phyloP scores from a whole-genome alignment of 345 rosid species.

The Aegle marmelos region DNA sequence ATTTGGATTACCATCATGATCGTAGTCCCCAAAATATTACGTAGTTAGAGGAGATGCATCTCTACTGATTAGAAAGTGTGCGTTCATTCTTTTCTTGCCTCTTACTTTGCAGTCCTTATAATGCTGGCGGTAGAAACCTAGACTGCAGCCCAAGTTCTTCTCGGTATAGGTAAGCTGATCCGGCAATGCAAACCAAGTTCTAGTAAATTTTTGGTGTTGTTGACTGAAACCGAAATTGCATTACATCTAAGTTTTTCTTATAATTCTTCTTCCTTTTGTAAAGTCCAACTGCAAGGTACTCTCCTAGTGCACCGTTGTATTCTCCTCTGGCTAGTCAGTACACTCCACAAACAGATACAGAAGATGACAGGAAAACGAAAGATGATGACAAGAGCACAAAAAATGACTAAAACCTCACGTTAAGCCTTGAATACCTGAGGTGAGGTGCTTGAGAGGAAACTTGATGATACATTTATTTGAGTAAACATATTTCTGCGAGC shows the following conservation, averaged over 20 bases:
- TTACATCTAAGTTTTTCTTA: neutral
- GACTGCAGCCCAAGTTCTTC: conserved; percentile 58
- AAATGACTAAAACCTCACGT: conserved; percentile 16
- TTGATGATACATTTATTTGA: no score
- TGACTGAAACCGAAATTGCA: neutral
- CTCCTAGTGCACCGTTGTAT: conserved; percentile 61
- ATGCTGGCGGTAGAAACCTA: conserved; percentile 36
- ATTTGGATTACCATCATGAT: no score
- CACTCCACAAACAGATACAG: conserved; percentile 41
- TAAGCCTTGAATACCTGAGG: neutral
- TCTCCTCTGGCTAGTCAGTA: conserved; percentile 54
- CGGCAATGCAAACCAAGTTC: neutral
- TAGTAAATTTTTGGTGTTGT: neutral
- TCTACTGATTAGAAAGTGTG: no score
- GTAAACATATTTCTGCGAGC: no score
- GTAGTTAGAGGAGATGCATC: no score
- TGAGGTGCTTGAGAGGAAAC: neutral
- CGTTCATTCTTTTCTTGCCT: neutral
- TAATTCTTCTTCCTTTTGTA: neutral
- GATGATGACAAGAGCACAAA: conserved; percentile 30
- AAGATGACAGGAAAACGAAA: no score
- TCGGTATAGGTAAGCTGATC: conserved; percentile 37
- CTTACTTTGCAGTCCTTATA: conserved; percentile 38
- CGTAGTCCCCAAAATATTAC: no score
- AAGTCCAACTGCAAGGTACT: conserved; percentile 59